A percentile compares a stretch with the other conserved stretches of the same genome.
Evolutionary conservation across 441 rosid species (phyloP).

Genomic region (Jatropha multifida): DNA sequence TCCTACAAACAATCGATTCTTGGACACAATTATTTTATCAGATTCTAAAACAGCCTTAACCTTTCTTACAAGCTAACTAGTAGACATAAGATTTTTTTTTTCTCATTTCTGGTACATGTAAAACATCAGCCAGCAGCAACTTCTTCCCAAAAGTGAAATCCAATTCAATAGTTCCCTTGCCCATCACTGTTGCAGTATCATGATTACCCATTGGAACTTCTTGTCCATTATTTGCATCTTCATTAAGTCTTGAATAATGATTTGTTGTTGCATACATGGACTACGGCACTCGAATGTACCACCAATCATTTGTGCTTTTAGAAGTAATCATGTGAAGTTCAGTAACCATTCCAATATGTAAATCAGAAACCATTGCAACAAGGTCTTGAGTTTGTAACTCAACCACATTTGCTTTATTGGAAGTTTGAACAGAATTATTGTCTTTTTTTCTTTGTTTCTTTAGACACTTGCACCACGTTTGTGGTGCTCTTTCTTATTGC

Average conservation of each 20-base stretch:
- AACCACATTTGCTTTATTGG: background rate
- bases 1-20: background rate
- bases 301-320: background rate
- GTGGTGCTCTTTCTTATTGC: background rate
- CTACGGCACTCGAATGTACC: background rate
- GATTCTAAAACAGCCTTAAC: background rate
- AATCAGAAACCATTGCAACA: background rate
- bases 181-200: background rate
- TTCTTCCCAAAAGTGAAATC: slow-evolving; percentile 9
- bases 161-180: background rate
- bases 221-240: background rate
- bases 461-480: background rate
- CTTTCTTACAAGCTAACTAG: background rate
- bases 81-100: background rate
- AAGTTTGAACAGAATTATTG: background rate
- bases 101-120: background rate
- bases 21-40: background rate
- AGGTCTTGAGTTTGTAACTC: background rate
- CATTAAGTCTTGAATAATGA: slow-evolving; percentile 4
- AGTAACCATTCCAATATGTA: slow-evolving; percentile 3
- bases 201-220: slow-evolving; percentile 1
- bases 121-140: background rate
- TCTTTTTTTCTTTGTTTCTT: background rate
- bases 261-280: background rate
- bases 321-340: background rate